These are phyloP conservation scores for Lenwebbia sp. DNA, from an alignment of 345 rosid genomes.

Conservation along the genomic window DNA sequence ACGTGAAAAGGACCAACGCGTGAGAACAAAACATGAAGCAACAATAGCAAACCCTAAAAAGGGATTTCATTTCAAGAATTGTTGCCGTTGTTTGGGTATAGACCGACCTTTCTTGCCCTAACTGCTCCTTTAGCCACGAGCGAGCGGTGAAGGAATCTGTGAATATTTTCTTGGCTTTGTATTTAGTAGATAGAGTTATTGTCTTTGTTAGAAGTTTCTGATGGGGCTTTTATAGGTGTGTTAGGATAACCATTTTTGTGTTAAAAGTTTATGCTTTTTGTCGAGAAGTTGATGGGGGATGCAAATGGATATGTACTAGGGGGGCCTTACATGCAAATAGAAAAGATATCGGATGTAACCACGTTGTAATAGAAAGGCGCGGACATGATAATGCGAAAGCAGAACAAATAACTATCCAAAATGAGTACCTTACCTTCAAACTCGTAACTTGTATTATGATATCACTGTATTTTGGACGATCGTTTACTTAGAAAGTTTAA, in stretches of 20 bases:
- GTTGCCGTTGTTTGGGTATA: background rate
- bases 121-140: constrained; percentile 3
- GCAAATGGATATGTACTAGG: background rate
- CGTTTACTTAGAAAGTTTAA: background rate
- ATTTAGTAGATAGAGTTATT: background rate
- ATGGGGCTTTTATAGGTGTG: background rate
- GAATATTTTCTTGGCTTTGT: background rate
- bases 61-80: background rate
- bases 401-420: background rate
- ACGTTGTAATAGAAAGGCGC: background rate
- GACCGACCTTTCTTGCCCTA: background rate
- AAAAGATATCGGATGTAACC: background rate
- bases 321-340: background rate
- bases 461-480: background rate
- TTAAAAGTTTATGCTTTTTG: background rate
- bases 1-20: constrained; percentile 4
- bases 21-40: background rate
- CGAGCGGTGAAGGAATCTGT: background rate
- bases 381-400: background rate
- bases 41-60: background rate
- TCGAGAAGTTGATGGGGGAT: background rate
- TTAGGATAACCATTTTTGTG: background rate
- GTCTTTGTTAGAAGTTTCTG: background rate
- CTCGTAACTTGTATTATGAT: background rate
- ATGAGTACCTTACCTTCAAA: background rate